These are phyloP conservation scores for Pestalotiopsis sp. DNA, from an alignment of 2,329 filamentous ascomycete genomes.

Conservation along the genomic window DNA sequence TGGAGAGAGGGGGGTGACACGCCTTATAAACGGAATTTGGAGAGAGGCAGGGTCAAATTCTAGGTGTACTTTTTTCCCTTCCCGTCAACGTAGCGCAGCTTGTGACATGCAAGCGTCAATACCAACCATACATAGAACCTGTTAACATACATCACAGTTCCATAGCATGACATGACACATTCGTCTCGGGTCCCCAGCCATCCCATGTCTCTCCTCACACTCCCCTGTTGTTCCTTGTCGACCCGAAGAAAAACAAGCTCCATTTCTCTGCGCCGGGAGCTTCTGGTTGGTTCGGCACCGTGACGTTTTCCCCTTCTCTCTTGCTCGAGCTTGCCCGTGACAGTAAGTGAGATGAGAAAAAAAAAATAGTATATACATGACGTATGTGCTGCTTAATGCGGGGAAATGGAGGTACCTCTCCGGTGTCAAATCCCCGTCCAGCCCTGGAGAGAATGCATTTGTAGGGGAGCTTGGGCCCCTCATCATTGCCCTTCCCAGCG, in stretches of 20 bases:
- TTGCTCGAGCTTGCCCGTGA: neutral
- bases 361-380: slow-evolving; percentile 24
- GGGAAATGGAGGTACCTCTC: slow-evolving; percentile 19
- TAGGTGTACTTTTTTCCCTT: neutral
- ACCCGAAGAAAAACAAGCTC: neutral
- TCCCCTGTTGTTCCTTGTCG: neutral
- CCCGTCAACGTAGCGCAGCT: neutral
- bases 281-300: neutral
- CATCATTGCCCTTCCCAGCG: neutral
- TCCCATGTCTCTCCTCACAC: too few relatives aligned
- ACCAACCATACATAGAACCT: neutral
- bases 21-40: neutral
- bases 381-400: slow-evolving; percentile 23
- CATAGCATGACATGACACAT: neutral
- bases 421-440: neutral
- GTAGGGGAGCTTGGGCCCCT: slow-evolving; percentile 7
- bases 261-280: neutral
- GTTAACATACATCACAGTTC: neutral
- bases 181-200: neutral
- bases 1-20: neutral
- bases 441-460: neutral
- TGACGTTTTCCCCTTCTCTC: neutral
- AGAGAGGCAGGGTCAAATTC: neutral
- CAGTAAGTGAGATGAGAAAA: neutral
- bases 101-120: neutral